phyloP scores from a whole-genome alignment of 768 basidiomycete species.

The Pilatotrama ljubarskyi region DNA sequence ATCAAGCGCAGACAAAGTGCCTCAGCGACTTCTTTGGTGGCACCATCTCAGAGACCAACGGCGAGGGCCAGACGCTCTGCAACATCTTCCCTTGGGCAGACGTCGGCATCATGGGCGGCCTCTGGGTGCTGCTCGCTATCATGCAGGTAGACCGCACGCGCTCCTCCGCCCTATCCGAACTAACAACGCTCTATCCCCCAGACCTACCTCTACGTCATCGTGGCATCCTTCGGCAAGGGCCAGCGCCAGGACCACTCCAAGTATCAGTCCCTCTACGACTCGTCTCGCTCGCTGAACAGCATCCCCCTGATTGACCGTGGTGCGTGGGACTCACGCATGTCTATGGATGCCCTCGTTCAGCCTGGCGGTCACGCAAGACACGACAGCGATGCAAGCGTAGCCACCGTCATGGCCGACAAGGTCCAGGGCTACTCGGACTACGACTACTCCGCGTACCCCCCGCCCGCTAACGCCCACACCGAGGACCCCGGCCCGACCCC shows the following conservation, averaged over 20 bases:
- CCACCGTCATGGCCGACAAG: slow-evolving; percentile 55
- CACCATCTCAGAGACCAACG: slow-evolving; percentile 33
- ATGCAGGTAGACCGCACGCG: slow-evolving; percentile 59
- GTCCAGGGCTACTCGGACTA: slow-evolving; percentile 29
- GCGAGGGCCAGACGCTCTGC: slow-evolving; percentile 75
- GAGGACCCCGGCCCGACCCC: slow-evolving; percentile 44
- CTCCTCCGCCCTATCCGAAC: slow-evolving; percentile 4
- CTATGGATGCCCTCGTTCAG: slow-evolving; percentile 39
- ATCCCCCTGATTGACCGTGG: slow-evolving; percentile 67
- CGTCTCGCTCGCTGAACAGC: slow-evolving; percentile 55
- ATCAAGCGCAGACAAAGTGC: slow-evolving; percentile 68
- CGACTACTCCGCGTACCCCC: slow-evolving; percentile 23
- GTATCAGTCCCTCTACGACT: slow-evolving; percentile 72
- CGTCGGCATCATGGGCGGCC: slow-evolving; percentile 85
- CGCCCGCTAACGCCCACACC: slow-evolving; percentile 38
- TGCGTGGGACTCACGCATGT: slow-evolving; percentile 68
- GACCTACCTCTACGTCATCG: slow-evolving; percentile 49
- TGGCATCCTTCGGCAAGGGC: slow-evolving; percentile 64
- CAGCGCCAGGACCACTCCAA: slow-evolving; percentile 82
- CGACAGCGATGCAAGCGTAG: slow-evolving; percentile 52
- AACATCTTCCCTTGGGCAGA: slow-evolving; percentile 91
- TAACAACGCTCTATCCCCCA: slow-evolving; percentile 29
- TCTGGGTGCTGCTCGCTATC: slow-evolving; percentile 81
- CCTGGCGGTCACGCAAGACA: slow-evolving; percentile 39
- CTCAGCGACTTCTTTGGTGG: slow-evolving; percentile 55